Percentiles rank a stretch among this genome's conserved stretches.
Conservation (phyloP, 2,329 filamentous ascomycete genomes). For the Neonectria neomacrospora region DNA sequence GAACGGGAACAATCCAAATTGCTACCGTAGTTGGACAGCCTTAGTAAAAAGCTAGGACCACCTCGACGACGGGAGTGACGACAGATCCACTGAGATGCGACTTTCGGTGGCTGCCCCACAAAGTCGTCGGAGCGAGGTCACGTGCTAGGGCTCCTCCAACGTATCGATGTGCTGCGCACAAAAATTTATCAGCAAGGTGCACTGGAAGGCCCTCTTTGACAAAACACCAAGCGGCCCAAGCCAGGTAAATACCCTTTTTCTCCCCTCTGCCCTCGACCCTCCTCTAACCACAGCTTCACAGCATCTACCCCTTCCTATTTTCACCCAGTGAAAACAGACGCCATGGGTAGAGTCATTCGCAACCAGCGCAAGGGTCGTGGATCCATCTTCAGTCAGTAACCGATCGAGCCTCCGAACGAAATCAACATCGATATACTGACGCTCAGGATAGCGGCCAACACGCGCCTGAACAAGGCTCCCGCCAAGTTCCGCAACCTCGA, state of each 20-base stretch:
- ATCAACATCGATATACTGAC: conserved; percentile 48
- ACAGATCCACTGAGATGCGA: neutral
- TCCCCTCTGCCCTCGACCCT: conserved; percentile 42
- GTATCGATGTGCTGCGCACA: conserved; percentile 48
- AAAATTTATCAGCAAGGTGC: conserved; percentile 50
- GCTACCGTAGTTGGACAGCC: neutral
- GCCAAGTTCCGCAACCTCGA: conserved; percentile 97
- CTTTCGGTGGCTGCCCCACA: conserved; percentile 17
- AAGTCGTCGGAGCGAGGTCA: conserved; percentile 39
- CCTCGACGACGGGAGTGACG: neutral
- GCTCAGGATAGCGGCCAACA: conserved; percentile 72
- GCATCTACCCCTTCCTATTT: conserved; percentile 48
- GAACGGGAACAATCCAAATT: neutral
- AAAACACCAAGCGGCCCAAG: conserved; percentile 55
- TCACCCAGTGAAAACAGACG: conserved; percentile 51
- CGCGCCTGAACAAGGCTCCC: conserved; percentile 86
- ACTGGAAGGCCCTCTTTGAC: conserved; percentile 47
- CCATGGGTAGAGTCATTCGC: conserved; percentile 71
- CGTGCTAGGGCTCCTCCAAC: conserved; percentile 52
- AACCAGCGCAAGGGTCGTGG: conserved; percentile 72
- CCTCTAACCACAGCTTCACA: conserved; percentile 47
- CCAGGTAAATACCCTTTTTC: conserved; percentile 50
- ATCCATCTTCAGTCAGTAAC: conserved; percentile 66
- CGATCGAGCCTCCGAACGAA: conserved; percentile 41
- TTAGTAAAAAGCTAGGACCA: neutral